Evolutionary conservation across 2,329 filamentous ascomycete species (phyloP), one percentile per base, ranked within the genome.

Genomic region (Stylonectria norvegica): DNA sequence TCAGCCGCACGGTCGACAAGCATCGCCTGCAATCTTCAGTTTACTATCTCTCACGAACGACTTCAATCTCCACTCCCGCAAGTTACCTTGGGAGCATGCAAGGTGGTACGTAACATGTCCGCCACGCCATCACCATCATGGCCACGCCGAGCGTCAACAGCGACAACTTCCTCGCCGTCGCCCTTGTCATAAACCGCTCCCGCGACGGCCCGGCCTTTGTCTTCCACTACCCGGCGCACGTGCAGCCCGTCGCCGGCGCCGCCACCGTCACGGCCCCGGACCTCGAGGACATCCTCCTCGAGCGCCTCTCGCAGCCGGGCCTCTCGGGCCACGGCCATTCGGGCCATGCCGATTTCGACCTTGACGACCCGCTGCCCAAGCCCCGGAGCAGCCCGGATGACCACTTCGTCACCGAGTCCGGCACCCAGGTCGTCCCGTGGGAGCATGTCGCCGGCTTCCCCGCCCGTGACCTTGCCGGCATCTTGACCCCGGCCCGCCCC

Each of bases 191-290:
- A 55, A 80, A 80, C 56, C 78, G 85, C 50, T 86, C 85, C 22
- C 81, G 85, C 50, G 85, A 87, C 53, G 88, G 89, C 12, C 86
- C 89, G 19, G 80, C 82, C 49, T 85, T 93, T 55, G 85, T 93
- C 55, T 95, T 90, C 64, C 87, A 95, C 64, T 93, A 93, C 58
- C 89, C 89, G n/a, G 76, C 82, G n/a, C 62, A 69, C 33, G 71
- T 78, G 30, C 59, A 63, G 45, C 63, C 58, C 34, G 60, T 48
- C 56, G 50, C 63, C 12, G 62, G 64, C 19, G 60, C 62, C n/a
- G 51, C 61, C 5, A n/a, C n/a, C 59, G 57, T 12, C 47, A 58
- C 63, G 10, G 66, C 61, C 23, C 43, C 43, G 27, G 72, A 78
- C 34, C 67, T 75, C 17, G 76, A 80, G 36, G 77, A 80, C 47